Base-by-base conservation (phyloP, 2,329 filamentous ascomycete species). In the Nothopassalora personata region DNA sequence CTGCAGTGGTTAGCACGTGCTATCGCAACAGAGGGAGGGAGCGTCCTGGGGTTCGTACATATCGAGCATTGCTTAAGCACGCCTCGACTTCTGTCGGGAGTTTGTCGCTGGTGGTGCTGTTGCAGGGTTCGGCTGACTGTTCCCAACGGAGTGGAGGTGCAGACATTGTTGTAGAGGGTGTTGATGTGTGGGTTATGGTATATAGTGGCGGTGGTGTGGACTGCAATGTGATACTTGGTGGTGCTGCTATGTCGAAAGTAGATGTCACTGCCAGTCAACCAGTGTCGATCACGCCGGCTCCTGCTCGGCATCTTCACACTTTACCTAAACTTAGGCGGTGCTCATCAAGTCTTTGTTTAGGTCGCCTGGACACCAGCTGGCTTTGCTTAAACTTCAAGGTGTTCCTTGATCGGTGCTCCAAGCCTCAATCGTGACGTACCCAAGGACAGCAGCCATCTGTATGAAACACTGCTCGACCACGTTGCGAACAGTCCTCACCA, bases 21-120 rank as follows among this genome's bases (percentile, higher is more conserved):
- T 27, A 50, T 43, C 46, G 54, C 23, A 23, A 23, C 23, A 23
- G 27, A 39, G 18, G 9, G 28, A 5, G 50, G 31, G 36, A 13
- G 10, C 27, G 19, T 50, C 23, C n/a, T 60, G 39, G 30, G 43
- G 33, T 11, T 68, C 77, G 60, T 84, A 96, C 91, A 78, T 97
- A 99, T 68, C 93, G 88, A 53, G 93, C 91, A 78, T 97, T 97
- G 72, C 96, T 87, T 27, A 99, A 85, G 72, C 92, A 97, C 69
- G 91, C 87, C 11, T 94, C 83, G 23, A 97, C 94, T 74, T 97
- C 92, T 4, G 82, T 79, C 0, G 94, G 94, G 2, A 97, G 83
- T 8, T 83, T 82, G 59, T 81, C 80, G 39, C 89, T 87, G 60
- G 83, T 75, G 72, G 87, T 85, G 63, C 86, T 88, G 74, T 91